Percentiles rank a stretch among this genome's conserved stretches.
phyloP scores from a whole-genome alignment of 2,329 filamentous ascomycete genomes.

The Periconia digitata region DNA sequence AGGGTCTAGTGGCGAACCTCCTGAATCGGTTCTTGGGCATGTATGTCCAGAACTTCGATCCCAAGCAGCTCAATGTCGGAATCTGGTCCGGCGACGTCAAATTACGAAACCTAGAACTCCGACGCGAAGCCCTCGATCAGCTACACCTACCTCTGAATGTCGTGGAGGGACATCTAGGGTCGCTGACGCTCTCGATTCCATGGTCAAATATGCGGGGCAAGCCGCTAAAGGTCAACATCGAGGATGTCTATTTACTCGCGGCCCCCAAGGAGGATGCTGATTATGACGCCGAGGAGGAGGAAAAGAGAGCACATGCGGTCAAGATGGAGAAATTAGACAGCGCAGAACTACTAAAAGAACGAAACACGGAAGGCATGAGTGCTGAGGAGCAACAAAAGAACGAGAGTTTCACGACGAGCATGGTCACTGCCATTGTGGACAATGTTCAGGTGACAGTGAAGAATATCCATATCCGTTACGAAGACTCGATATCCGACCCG shows the following conservation, averaged over 20 bases:
- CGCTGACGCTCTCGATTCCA: conserved; percentile 89
- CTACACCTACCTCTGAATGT: conserved; percentile 96
- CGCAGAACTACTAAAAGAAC: conserved; percentile 90
- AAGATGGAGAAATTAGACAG: conserved; percentile 99
- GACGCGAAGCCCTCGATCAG: conserved; percentile 93
- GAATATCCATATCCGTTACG: conserved; percentile 97
- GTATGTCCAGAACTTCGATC: conserved; percentile 99
- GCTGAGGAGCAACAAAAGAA: conserved; percentile 95
- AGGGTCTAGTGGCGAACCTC: conserved; percentile 93
- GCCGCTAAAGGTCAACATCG: conserved; percentile 90
- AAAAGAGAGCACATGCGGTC: conserved; percentile 78
- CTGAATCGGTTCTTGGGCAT: conserved; percentile 99
- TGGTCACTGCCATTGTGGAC: conserved; percentile 96
- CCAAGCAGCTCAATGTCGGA: conserved; percentile 94
- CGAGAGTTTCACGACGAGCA: conserved; percentile 93
- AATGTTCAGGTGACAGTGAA: conserved; percentile 97
- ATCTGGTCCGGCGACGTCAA: conserved; percentile 99
- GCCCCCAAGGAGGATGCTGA: conserved; percentile 94
- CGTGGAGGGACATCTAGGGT: conserved; percentile 88
- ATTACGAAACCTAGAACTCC: conserved; percentile 86
- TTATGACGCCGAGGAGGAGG: conserved; percentile 91
- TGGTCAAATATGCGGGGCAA: conserved; percentile 97
- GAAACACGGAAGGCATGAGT: conserved; percentile 88
- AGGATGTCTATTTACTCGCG: conserved; percentile 94
- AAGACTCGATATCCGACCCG: conserved; percentile 93